These are phyloP conservation scores for Zoysia matrella DNA, from an alignment of 202 grass and related monocot species.

Conservation along the genomic window DNA sequence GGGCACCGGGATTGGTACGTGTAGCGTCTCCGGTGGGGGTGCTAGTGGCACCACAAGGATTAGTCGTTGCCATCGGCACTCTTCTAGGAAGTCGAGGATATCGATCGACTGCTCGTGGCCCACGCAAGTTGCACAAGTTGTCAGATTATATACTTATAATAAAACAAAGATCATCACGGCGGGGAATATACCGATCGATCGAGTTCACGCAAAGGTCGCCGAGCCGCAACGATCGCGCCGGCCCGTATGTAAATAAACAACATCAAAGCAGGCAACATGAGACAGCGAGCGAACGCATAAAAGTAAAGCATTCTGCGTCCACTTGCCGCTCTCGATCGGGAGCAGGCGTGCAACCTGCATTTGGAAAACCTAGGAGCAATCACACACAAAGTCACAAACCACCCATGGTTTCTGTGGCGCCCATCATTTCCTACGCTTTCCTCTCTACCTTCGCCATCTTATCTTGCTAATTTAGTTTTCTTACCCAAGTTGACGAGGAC, in stretches of 20 bases:
- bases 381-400: neutral
- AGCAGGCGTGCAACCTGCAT: neutral
- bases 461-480: neutral
- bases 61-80: neutral
- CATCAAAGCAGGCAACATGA: conserved; percentile 23
- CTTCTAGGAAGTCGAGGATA: conserved; percentile 34
- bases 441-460: neutral
- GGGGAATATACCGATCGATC: neutral
- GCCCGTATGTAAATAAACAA: too few relatives aligned
- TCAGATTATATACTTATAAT: too few relatives aligned
- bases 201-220: neutral
- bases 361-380: conserved; percentile 43
- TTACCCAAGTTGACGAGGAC: neutral
- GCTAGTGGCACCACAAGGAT: neutral
- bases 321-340: conserved; percentile 23
- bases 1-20: neutral
- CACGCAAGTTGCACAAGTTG: conserved; percentile 24
- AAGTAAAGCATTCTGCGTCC: neutral
- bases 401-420: conserved; percentile 12
- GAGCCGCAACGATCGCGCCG: neutral
- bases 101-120: neutral
- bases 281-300: conserved; percentile 21
- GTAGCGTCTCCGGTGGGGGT: conserved; percentile 3
- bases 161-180: neutral
- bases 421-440: neutral